Evolutionary conservation across 371 early-diverging fungal species (phyloP).

Genomic region (Funneliformis caledonium): DNA sequence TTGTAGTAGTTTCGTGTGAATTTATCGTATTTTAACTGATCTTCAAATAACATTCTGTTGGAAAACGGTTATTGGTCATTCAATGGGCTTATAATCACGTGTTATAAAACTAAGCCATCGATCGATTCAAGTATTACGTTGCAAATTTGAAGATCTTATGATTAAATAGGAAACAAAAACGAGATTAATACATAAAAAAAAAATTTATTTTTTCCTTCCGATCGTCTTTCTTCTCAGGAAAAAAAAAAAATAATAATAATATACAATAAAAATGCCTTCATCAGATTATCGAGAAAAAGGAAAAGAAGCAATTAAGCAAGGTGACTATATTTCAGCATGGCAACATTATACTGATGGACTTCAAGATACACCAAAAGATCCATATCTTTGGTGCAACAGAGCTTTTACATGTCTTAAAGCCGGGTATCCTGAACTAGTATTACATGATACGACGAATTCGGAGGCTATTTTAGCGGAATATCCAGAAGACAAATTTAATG

Average conservation of each 20-base stretch:
- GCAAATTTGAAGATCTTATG: no score
- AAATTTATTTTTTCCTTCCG: neutral
- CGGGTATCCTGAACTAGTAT: constrained; percentile 6
- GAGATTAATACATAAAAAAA: no score
- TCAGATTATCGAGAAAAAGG: neutral
- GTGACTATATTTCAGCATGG: constrained; percentile 16
- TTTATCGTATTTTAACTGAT: no score
- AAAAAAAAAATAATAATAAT: no score
- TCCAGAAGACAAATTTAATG: neutral
- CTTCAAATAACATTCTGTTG: no score
- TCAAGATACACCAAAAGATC: constrained; percentile 1
- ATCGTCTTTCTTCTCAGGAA: no score
- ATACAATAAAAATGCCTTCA: neutral
- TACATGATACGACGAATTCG: neutral
- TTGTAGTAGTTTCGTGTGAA: no score
- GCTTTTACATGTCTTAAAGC: neutral
- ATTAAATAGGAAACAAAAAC: no score
- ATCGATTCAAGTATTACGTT: no score
- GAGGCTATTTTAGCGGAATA: neutral
- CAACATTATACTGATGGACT: constrained; percentile 14
- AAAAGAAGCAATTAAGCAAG: neutral
- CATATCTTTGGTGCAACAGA: constrained; percentile 19
- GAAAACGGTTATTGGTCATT: no score
- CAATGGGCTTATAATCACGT: no score
- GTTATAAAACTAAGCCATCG: no score